Evolutionary conservation across 345 rosid species (phyloP).

Genomic region (Populus alba): DNA sequence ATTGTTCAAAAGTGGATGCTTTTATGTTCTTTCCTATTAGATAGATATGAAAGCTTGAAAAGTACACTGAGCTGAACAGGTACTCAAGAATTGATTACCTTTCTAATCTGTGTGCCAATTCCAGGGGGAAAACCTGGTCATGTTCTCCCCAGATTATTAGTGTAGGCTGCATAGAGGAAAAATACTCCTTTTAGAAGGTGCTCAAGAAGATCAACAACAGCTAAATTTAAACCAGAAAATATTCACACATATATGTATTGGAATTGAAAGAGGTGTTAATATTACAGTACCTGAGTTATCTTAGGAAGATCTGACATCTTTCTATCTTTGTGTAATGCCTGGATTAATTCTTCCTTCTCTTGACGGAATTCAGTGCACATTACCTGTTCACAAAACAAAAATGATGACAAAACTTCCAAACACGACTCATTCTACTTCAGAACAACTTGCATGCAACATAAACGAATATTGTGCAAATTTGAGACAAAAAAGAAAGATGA

Average conservation of each 20-base stretch:
- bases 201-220: background rate
- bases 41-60: background rate
- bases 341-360: conserved; percentile 73
- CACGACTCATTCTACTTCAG: background rate
- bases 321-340: conserved; percentile 67
- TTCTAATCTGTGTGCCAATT: conserved; percentile 67
- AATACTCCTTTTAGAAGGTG: background rate
- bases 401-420: background rate
- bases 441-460: background rate
- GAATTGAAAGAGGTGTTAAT: background rate
- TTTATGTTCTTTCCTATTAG: background rate
- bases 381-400: conserved; percentile 43
- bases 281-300: conserved; percentile 54
- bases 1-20: background rate
- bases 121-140: conserved; percentile 76
- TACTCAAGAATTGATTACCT: conserved; percentile 25
- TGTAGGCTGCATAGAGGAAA: conserved; percentile 49
- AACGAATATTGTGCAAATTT: too few species aligned
- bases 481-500: too few species aligned
- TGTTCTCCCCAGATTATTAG: conserved; percentile 80
- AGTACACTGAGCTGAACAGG: background rate
- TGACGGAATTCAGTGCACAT: conserved; percentile 67
- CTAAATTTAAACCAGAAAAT: background rate
- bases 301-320: conserved; percentile 63
- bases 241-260: background rate